A percentile compares a stretch with the other conserved stretches of the same genome.
Evolutionary conservation across 768 basidiomycete genomes (phyloP).

Genomic region (Lepiota brunneoincarnata): DNA sequence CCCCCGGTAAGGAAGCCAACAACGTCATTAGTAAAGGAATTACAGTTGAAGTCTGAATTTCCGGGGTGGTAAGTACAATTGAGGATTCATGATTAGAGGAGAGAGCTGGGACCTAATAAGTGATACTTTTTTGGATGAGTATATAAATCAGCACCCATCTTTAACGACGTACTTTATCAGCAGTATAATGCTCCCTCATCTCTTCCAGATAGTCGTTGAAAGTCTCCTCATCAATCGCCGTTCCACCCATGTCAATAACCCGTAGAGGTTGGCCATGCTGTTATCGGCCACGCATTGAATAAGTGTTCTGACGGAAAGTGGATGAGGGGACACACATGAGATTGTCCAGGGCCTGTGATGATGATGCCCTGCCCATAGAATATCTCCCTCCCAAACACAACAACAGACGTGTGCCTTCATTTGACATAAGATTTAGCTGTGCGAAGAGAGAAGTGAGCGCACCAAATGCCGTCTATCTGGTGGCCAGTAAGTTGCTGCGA

Average conservation of each 20-base stretch:
- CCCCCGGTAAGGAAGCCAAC: constrained; percentile 84
- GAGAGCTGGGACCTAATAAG: constrained; percentile 49
- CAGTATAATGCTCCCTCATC: constrained; percentile 79
- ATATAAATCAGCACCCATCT: neutral
- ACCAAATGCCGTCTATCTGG: constrained; percentile 95
- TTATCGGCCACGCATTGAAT: neutral
- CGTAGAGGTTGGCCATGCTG: constrained; percentile 78
- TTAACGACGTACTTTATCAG: constrained; percentile 67
- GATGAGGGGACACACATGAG: constrained; percentile 58
- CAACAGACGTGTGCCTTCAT: constrained; percentile 84
- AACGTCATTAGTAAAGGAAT: constrained; percentile 89
- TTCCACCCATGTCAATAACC: constrained; percentile 74
- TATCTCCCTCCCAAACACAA: constrained; percentile 81
- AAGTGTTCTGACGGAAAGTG: neutral
- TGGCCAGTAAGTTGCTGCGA: constrained; percentile 81
- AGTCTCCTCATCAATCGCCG: constrained; percentile 77
- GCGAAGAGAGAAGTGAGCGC: constrained; percentile 14
- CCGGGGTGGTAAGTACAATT: neutral
- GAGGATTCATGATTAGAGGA: neutral
- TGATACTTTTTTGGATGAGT: constrained; percentile 58
- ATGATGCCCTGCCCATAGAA: constrained; percentile 90
- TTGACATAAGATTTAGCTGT: neutral
- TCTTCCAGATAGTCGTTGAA: constrained; percentile 81
- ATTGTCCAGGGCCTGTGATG: constrained; percentile 69
- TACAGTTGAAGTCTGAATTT: constrained; percentile 84